Percentiles rank a stretch among this genome's conserved stretches.
These are phyloP conservation scores for Rachicladosporium sp. DNA, from an alignment of 2,329 filamentous ascomycete species.

Conservation along the genomic window DNA sequence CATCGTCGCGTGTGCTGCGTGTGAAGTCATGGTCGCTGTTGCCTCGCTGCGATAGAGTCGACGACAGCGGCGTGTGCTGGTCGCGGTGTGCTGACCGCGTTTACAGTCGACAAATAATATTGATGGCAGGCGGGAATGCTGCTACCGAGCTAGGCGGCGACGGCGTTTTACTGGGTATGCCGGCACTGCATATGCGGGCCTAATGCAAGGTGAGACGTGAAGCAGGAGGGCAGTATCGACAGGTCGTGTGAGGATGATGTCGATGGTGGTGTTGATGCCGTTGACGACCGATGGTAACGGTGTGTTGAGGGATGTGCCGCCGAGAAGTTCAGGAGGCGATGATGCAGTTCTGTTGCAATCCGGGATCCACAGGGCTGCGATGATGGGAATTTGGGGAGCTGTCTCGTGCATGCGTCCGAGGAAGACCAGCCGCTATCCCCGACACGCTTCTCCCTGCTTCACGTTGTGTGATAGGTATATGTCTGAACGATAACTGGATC, in stretches of 20 bases:
- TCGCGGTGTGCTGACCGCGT: not conserved
- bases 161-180: constrained; percentile 4
- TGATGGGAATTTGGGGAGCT: too few species aligned
- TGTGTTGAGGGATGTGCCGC: not conserved
- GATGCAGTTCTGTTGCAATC: not conserved
- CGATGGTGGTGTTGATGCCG: not conserved
- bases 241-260: not conserved
- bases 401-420: too few species aligned
- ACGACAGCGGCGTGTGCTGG: not conserved
- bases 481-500: too few species aligned
- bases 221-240: not conserved
- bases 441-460: too few species aligned
- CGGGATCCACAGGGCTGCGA: not conserved
- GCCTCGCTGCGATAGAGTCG: constrained; percentile 2
- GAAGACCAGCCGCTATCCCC: too few species aligned
- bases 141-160: constrained; percentile 4
- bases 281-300: not conserved
- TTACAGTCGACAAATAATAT: constrained; percentile 1
- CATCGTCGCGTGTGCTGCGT: constrained; percentile 43
- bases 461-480: too few species aligned
- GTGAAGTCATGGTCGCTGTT: constrained; percentile 1
- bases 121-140: constrained; percentile 5
- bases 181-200: constrained; percentile 5
- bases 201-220: constrained; percentile 6
- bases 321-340: not conserved